Conservation (phyloP, 1,284 basidiomycete species). For the Limonomyces culmigenus region DNA sequence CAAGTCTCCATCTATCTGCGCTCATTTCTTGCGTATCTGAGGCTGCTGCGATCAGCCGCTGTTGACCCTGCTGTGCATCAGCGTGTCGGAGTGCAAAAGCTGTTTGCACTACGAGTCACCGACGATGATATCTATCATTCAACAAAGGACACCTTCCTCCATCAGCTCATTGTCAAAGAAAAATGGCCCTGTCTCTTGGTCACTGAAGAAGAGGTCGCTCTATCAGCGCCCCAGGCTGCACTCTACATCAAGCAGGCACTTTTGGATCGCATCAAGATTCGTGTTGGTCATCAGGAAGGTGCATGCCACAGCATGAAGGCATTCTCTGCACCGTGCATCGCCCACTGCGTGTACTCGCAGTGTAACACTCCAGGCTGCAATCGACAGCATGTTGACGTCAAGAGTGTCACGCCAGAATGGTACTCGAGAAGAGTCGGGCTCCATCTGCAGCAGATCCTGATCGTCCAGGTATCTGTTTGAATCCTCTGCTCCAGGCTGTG, state of each 20-base stretch:
- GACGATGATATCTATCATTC: constrained; percentile 14
- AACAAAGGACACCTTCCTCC: not conserved
- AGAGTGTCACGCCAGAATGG: constrained; percentile 3
- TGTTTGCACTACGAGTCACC: constrained; percentile 8
- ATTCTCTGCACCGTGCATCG: not conserved
- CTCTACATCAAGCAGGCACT: not conserved
- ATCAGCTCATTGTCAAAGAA: not conserved
- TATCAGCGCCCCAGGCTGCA: too few relatives aligned
- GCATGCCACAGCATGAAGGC: not conserved
- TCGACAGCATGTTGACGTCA: not conserved
- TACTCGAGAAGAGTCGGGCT: constrained; percentile 6
- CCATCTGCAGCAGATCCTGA: constrained; percentile 5
- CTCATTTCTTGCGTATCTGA: constrained; percentile 19
- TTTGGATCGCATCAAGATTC: not conserved
- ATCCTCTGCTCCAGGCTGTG: not conserved
- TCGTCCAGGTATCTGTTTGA: constrained; percentile 3
- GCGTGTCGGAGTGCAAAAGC: constrained; percentile 11
- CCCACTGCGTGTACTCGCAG: not conserved
- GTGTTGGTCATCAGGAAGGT: not conserved
- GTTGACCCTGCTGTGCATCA: constrained; percentile 13
- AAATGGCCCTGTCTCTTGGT: not conserved
- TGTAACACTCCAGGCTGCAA: constrained; percentile 1
- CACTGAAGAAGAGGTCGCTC: not conserved
- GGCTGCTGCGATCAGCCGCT: constrained; percentile 16
- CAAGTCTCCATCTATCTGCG: constrained; percentile 15